Base-by-base conservation (phyloP, 2,329 filamentous ascomycete genomes). In the Calonectria multiphialidica region DNA sequence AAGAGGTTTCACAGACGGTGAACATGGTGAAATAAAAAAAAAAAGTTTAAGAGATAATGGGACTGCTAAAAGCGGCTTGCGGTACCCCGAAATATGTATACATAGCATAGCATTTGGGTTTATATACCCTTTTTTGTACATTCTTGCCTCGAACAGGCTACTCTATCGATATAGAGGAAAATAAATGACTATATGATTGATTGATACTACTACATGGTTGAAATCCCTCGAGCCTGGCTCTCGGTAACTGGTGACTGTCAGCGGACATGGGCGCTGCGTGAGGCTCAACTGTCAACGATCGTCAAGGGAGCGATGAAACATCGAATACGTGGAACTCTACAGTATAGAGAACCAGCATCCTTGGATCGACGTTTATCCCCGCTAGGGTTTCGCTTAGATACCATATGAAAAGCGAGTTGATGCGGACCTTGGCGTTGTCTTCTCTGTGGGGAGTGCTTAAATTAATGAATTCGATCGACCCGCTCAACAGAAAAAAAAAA, bases 1-100 rank as follows among this genome's bases (percentile, higher is more conserved):
- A 66, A 7, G 68, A 70, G 23, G 50, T 70, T 65, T 70, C 68
- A 49, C 68, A 70, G 30, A 70, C 61, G 1, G 61, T 70, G 1
- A 70, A 70, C 13, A 25, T 70, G 21, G 33, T 70, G 18, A 47
- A 37, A 61, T 62, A 23, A 62, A 42, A 21, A 10, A 53, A 59
- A 59, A n/a, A 16, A 15, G 53, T 21, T 21, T n/a, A n/a, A 33
- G 33, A 28, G 16, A 16, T 4, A 3, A 15, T 16, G 13, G 53
- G 53, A 28, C 53, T 33, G 33, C 33, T n/a, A 8, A 25, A 21
- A 59, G 33, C 6, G 12, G 25, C 13, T 15, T 28, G 53, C 53
- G 33, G 53, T 59, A 59, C 15, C 35, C 23, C 35, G n/a, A 33
- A n/a, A 59, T 28, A 7, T 59, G 53, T 59, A 59, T 37, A 59